Evolutionary conservation across 2,329 filamentous ascomycete genomes (phyloP), one percentile per base, ranked within the genome.

Genomic region (Colletotrichum lini): DNA sequence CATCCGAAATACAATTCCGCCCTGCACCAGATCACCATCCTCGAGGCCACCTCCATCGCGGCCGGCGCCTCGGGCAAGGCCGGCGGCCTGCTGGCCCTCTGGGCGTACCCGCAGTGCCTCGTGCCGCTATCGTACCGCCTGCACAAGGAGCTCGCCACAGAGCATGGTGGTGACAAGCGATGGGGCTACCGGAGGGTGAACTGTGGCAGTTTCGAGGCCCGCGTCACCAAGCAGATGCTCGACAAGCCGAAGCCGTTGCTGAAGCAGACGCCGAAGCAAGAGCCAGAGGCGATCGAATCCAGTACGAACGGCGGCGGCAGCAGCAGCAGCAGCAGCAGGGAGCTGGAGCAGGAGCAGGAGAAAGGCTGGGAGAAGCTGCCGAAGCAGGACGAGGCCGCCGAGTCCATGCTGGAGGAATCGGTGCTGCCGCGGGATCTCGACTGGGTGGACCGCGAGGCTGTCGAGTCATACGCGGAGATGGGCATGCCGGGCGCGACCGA

Each of bases 41-140:
- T 98, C 65, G 96, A 99, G 85, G 95, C 96, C 0, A 91, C 91
- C 3, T 87, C 91, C 54, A 92, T 98, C 74, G 96, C 96, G 8
- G 90, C 94, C n/a, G 96, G 94, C 30, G 96, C 96, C 47, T 98
- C 95, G 10, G 96, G 96, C 50, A 98, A 98, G 83, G 96, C 96
- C 0, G 96, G 96, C 18, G 96, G 96, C 1, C 86, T 99, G 5
- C 87, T 99, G 26, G 96, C 92, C 1, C 85, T 95, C 18, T 98
- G 96, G 95, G 96, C 96, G 0, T 98, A 98, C 78, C 96, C 96
- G 0, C 86, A 85, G 68, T 92, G 89, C 76, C 90, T 98, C 49
- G 96, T 98, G 0, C 94, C 94, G 0, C 85, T 98, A 52, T 97
- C 94, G 69, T 98, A 95, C 82, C 88, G 87, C 58, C 86, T 98